phyloP scores from a whole-genome alignment of 78 protist species.

The Cavenderia fasciculata region DNA sequence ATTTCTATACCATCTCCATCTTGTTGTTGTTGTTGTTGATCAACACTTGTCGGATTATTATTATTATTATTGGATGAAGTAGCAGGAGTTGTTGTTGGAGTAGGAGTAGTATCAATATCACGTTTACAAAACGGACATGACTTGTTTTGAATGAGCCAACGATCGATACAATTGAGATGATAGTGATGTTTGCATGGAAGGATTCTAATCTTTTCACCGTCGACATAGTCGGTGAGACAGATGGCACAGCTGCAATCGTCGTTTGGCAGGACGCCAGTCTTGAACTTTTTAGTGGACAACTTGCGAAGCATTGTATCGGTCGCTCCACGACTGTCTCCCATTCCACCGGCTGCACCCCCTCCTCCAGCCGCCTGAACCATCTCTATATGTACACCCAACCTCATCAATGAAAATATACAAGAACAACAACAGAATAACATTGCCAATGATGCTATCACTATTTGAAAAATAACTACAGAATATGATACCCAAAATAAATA shows the following conservation, averaged over 20 bases:
- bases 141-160: constrained; percentile 21
- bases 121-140: constrained; percentile 57
- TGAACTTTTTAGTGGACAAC: neutral
- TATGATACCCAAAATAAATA: constrained; percentile 9
- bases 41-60: no score
- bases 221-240: constrained; percentile 17
- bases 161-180: constrained; percentile 24
- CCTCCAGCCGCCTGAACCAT: neutral
- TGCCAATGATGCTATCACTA: neutral
- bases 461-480: neutral
- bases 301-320: constrained; percentile 34
- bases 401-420: constrained; percentile 7
- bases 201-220: constrained; percentile 25
- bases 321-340: constrained; percentile 2
- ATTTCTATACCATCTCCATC: no score
- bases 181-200: constrained; percentile 42
- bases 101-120: constrained; percentile 24
- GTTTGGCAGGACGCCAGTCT: neutral
- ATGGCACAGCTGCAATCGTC: constrained; percentile 43
- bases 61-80: no score
- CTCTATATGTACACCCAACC: neutral
- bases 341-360: neutral
- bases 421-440: constrained; percentile 24
- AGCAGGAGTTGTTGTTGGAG: no score
- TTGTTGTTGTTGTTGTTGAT: no score